A percentile compares a stretch with the other conserved stretches of the same genome.
Evolutionary conservation across 73 alveolate genomes (phyloP).

Genomic region (Stentor roeselii): DNA sequence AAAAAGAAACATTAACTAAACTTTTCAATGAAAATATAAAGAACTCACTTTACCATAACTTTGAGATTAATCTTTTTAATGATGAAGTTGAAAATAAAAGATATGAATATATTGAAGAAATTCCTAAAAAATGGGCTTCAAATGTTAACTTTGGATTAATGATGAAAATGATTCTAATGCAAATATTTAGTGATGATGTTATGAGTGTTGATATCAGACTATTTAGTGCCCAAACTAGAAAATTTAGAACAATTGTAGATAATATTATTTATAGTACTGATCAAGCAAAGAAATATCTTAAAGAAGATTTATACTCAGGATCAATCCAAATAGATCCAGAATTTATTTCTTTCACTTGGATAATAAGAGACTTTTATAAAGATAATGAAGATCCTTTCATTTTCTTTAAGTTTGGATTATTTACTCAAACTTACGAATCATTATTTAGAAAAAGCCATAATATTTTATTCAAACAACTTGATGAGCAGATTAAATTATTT

Average conservation of each 20-base stretch:
- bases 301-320: too few relatives aligned
- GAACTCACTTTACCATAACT: background rate
- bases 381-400: too few relatives aligned
- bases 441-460: background rate
- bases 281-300: background rate
- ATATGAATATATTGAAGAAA: background rate
- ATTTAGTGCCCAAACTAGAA: background rate
- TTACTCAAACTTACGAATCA: background rate
- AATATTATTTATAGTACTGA: background rate
- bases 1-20: background rate
- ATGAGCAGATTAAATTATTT: background rate
- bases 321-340: too few relatives aligned
- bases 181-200: background rate
- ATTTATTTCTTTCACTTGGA: too few relatives aligned
- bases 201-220: background rate
- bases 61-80: background rate
- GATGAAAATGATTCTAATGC: background rate
- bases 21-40: background rate
- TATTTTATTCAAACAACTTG: background rate
- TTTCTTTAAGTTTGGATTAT: background rate
- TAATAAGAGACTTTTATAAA: too few relatives aligned
- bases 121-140: background rate
- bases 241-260: background rate
- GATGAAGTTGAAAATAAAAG: background rate
- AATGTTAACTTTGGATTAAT: background rate